These are phyloP conservation scores for Pseudopyrenochaeta lycopersici DNA, from an alignment of 2,329 filamentous ascomycete genomes.

Conservation along the genomic window DNA sequence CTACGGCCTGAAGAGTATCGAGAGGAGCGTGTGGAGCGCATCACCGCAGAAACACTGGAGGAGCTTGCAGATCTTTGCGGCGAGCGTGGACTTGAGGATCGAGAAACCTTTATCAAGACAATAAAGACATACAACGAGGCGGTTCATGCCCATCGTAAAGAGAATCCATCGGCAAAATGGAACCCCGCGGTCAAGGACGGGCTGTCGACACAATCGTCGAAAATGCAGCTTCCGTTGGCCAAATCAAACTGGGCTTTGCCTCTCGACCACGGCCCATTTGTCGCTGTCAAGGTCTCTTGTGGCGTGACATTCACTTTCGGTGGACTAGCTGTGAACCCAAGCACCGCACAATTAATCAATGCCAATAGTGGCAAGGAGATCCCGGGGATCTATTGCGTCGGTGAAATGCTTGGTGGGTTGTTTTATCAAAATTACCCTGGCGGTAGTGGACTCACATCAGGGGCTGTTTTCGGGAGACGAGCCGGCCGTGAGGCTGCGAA, in stretches of 20 bases:
- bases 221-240: constrained; percentile 54
- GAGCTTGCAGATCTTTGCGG: constrained; percentile 63
- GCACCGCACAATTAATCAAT: constrained; percentile 62
- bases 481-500: constrained; percentile 47
- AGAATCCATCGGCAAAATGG: constrained; percentile 59
- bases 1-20: constrained; percentile 70
- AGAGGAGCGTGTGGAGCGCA: constrained; percentile 64
- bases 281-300: constrained; percentile 70
- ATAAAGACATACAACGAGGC: constrained; percentile 67
- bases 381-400: constrained; percentile 66
- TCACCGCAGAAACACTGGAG: constrained; percentile 61
- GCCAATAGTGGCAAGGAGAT: constrained; percentile 56
- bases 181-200: constrained; percentile 70
- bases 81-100: constrained; percentile 58
- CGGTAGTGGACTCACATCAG: constrained; percentile 68
- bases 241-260: constrained; percentile 75
- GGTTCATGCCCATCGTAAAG: constrained; percentile 57
- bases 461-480: constrained; percentile 62
- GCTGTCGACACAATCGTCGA: constrained; percentile 66
- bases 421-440: constrained; percentile 66
- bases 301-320: constrained; percentile 77
- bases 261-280: constrained; percentile 64
- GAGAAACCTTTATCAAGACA: constrained; percentile 60
- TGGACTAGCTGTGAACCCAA: constrained; percentile 65
- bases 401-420: constrained; percentile 69